Evolutionary conservation across 2,329 filamentous ascomycete species (phyloP), one percentile per base, ranked within the genome.

Genomic region (Cryphonectria radicalis): DNA sequence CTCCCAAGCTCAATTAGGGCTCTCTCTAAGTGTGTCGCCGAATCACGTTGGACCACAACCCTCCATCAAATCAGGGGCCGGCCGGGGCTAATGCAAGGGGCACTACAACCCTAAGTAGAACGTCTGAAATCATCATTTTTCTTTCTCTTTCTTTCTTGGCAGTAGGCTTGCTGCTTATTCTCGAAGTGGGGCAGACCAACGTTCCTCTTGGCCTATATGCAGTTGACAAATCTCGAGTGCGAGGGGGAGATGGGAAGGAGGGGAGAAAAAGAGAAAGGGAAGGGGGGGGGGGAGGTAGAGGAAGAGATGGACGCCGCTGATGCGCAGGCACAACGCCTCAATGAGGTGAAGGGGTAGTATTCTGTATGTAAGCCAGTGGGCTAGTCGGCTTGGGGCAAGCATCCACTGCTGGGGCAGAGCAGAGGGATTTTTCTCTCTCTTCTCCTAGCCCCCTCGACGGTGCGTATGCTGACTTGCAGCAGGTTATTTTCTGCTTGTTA

Each of bases 51-150:
- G 59, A 7, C 17, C 17, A 11, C 59, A 22, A 7, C 59, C 59
- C 59, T 40, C 59, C 59, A 62, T 40, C 59, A 40, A 35, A n/a
- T 35, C 46, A 50, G 59, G 32, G 32, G 32, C 59, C 59, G 59
- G 35, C 3, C 35, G 35, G 59, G 19, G 59, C 59, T 62, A 62
- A 62, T 62, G 59, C 59, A 62, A 62, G 59, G 59, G 35, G 40
- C 59, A 62, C 25, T 19, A 40, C 32, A n/a, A 4, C 32, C 19
- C 37, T 40, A 11, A 40, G 37, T 11, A 6, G 59, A 40, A 62
- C 19, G 59, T 40, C 35, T 62, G 37, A 14, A 28, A n/a, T 40
- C 59, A 62, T 37, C 35, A 62, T 62, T 50, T n/a, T 50, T 50
- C 8, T 50, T 8, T 8, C 2, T 7, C 19, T 22, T 1, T 50